A percentile compares a stretch with the other conserved stretches of the same genome.
Evolutionary conservation across 495 filamentous ascomycete species (phyloP).

Genomic region (Lasiosphaeriaceae sp.): DNA sequence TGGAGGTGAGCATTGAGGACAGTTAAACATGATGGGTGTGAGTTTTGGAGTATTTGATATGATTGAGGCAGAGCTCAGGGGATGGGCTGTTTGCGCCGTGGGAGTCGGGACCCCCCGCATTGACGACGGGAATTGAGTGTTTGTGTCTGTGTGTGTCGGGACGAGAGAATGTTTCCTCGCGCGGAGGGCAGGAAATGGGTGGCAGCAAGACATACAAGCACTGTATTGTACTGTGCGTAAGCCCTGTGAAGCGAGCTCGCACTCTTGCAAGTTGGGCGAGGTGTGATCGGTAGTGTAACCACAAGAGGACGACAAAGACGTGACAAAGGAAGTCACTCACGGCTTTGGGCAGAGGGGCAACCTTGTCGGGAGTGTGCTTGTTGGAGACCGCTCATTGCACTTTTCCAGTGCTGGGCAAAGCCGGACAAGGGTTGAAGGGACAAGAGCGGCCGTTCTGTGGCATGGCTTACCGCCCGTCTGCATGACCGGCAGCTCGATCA

Average conservation of each 20-base stretch:
- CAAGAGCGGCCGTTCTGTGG: slow-evolving; percentile 19
- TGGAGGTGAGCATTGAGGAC: too few relatives aligned
- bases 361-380: too few relatives aligned
- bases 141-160: not conserved
- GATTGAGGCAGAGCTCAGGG: not conserved
- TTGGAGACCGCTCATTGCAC: not conserved
- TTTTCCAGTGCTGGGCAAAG: not conserved
- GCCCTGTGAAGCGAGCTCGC: not conserved
- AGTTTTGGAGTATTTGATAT: too few relatives aligned
- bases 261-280: not conserved
- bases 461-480: slow-evolving; percentile 34
- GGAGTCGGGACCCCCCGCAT: not conserved
- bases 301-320: not conserved
- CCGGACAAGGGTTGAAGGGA: not conserved
- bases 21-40: too few relatives aligned
- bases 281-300: not conserved
- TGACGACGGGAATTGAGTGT: too few relatives aligned
- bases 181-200: too few relatives aligned
- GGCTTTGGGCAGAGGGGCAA: too few relatives aligned
- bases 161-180: not conserved
- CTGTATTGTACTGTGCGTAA: too few relatives aligned
- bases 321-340: too few relatives aligned
- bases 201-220: too few relatives aligned
- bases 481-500: slow-evolving; percentile 34
- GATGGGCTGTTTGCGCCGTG: not conserved